Percentiles rank a stretch among this genome's conserved stretches.
Evolutionary conservation across 306 rosid species (phyloP).

Genomic region (Bauhinia variegata): DNA sequence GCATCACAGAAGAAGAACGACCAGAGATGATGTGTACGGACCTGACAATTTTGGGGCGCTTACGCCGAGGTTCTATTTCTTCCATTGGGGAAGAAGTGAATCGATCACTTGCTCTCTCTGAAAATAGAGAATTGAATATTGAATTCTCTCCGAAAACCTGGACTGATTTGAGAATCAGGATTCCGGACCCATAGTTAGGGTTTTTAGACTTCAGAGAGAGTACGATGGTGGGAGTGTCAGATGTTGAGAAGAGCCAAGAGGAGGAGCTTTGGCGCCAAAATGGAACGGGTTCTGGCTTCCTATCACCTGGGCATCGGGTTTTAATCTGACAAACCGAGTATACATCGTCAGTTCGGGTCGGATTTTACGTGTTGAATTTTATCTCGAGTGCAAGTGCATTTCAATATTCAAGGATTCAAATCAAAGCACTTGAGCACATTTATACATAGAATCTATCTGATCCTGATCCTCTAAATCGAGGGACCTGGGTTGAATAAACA

Average conservation of each 20-base stretch:
- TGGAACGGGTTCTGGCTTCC: background rate
- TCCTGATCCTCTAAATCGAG: no score
- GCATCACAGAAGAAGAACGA: background rate
- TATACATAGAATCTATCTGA: no score
- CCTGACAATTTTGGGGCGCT: slow-evolving; percentile 77
- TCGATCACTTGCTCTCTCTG: no score
- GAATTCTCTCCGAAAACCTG: slow-evolving; percentile 24
- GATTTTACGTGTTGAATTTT: background rate
- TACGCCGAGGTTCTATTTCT: slow-evolving; percentile 49
- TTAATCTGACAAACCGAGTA: background rate
- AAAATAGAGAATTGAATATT: background rate
- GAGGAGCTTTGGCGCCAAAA: slow-evolving; percentile 41
- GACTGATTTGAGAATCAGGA: slow-evolving; percentile 21
- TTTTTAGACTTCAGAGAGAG: slow-evolving; percentile 14
- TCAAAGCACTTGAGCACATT: no score
- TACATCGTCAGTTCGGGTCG: background rate
- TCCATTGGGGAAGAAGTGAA: slow-evolving; percentile 47
- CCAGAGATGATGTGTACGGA: slow-evolving; percentile 28
- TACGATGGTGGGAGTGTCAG: background rate
- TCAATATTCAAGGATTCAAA: no score
- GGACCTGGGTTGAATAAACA: no score
- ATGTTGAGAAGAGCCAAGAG: background rate
- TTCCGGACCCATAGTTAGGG: slow-evolving; percentile 48
- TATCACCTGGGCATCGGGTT: background rate
- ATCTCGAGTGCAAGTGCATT: background rate